Base-by-base conservation (phyloP, 208 protist genomes). In the Acanthamoeba sp. region DNA sequence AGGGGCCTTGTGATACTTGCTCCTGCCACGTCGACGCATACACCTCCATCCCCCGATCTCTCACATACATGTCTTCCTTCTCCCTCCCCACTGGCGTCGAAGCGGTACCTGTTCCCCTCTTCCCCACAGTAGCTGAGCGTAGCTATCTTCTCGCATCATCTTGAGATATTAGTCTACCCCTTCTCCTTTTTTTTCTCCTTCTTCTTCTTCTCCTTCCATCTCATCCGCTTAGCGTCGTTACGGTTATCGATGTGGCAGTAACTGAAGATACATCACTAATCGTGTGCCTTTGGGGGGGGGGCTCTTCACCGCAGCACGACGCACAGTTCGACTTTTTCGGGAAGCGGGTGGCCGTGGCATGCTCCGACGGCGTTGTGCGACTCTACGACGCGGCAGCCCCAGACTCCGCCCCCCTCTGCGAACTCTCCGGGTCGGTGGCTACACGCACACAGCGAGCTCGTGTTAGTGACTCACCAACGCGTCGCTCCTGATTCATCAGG, bases 271-370 rank as follows among this genome's bases (percentile, higher is more conserved):
- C n/a, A n/a, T n/a, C n/a, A n/a, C n/a, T n/a, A n/a, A n/a, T n/a
- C n/a, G n/a, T n/a, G n/a, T n/a, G n/a, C n/a, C n/a, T n/a, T n/a
- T n/a, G n/a, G n/a, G n/a, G n/a, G n/a, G n/a, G n/a, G n/a, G n/a
- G n/a, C n/a, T n/a, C n/a, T n/a, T n/a, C n/a, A n/a, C n/a, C n/a
- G 5, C 34, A 97, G 95, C 99, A 99, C 95, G 99, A 99, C 96
- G 98, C 98, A 7, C 98, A 99, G 97, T 98, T 99, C 76, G 99
- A 99, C 95, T 99, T 99, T 96, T 99, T 99, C 96, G 99, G 98
- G 24, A 97, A 99, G 94, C 94, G 98, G 40, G 96, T 99, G 34
- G 99, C 99, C 16, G 99, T 99, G 6, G 98, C 98, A 59, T 99
- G 98, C 45, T 99, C 99, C 0, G 99, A 99, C 95, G 95, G 98